A percentile compares a stretch with the other conserved stretches of the same genome.
These are phyloP conservation scores for Collariella sp. DNA, from an alignment of 495 filamentous ascomycete species.

Conservation along the genomic window DNA sequence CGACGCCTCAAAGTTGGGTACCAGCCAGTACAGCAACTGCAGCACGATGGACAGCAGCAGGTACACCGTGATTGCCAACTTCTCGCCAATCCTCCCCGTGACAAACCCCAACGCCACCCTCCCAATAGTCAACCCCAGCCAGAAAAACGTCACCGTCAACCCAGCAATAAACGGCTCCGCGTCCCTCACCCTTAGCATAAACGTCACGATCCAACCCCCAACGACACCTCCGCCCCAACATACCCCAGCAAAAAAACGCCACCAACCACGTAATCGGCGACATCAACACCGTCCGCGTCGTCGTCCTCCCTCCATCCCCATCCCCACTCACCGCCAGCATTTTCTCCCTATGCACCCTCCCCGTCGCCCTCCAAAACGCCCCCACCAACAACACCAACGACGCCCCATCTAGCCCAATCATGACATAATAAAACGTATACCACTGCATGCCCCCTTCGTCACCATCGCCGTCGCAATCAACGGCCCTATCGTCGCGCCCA, in stretches of 20 bases:
- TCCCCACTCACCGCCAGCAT: slow-evolving; percentile 23
- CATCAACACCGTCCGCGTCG: slow-evolving; percentile 27
- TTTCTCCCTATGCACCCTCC: slow-evolving; percentile 46
- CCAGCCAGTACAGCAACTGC: slow-evolving; percentile 74
- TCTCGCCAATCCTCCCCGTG: slow-evolving; percentile 65
- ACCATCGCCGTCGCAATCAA: slow-evolving; percentile 70
- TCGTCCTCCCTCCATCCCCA: slow-evolving; percentile 13
- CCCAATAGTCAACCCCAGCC: slow-evolving; percentile 72
- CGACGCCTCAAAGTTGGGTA: slow-evolving; percentile 66
- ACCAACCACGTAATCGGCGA: slow-evolving; percentile 62
- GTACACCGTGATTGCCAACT: slow-evolving; percentile 52
- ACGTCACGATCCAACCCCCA: slow-evolving; percentile 88
- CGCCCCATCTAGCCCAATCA: slow-evolving; percentile 53
- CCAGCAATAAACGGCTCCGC: slow-evolving; percentile 64
- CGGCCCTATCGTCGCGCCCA: slow-evolving; percentile 67
- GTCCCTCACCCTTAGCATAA: slow-evolving; percentile 67
- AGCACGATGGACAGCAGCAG: slow-evolving; percentile 54
- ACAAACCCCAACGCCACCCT: slow-evolving; percentile 62
- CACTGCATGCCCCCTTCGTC: slow-evolving; percentile 49
- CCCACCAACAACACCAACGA: slow-evolving; percentile 41
- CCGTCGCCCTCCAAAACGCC: slow-evolving; percentile 65
- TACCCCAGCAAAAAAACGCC: slow-evolving; percentile 71
- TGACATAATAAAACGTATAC: slow-evolving; percentile 59
- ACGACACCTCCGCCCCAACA: slow-evolving; percentile 75
- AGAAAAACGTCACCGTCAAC: slow-evolving; percentile 76